Conservation (phyloP, 192 early-diverging fungal genomes). For the Globomyces pollinis-pini region DNA sequence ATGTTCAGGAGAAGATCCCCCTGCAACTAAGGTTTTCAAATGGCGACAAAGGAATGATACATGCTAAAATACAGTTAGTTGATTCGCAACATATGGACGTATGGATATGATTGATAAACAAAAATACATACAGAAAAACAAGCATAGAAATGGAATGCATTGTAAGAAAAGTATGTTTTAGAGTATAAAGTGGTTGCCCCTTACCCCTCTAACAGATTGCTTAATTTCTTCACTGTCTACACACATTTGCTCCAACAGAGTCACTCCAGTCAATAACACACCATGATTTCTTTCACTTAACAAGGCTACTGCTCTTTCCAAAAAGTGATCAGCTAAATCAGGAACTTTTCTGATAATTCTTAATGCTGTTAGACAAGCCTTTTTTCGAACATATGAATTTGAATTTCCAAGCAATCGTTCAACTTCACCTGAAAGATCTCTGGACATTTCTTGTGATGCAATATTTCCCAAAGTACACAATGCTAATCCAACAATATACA, state of each 20-base stretch:
- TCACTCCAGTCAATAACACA: slow-evolving; percentile 83
- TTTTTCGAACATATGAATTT: slow-evolving; percentile 93
- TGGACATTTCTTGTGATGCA: slow-evolving; percentile 90
- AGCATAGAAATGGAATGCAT: slow-evolving; percentile 27
- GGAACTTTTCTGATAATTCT: slow-evolving; percentile 89
- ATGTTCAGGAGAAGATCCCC: slow-evolving; percentile 87
- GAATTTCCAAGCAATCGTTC: slow-evolving; percentile 84
- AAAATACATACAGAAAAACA: too few relatives aligned
- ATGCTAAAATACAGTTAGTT: slow-evolving; percentile 29
- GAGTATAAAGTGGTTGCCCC: slow-evolving; percentile 56
- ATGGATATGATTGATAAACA: too few relatives aligned
- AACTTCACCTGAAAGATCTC: slow-evolving; percentile 88
- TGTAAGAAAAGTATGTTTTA: slow-evolving; percentile 62
- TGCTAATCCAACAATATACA: slow-evolving; percentile 95
- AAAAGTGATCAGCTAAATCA: slow-evolving; percentile 83
- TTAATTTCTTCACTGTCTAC: neutral
- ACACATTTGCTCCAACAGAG: slow-evolving; percentile 88
- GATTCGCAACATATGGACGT: neutral
- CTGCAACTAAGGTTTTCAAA: slow-evolving; percentile 77
- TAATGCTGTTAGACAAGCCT: slow-evolving; percentile 65
- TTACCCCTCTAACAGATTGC: neutral
- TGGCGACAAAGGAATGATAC: slow-evolving; percentile 82
- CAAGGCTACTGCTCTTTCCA: slow-evolving; percentile 60
- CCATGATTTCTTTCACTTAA: slow-evolving; percentile 92
- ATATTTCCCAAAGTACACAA: slow-evolving; percentile 95